These are phyloP conservation scores for Colletotrichum incanum DNA, from an alignment of 2,329 filamentous ascomycete species.

Conservation along the genomic window DNA sequence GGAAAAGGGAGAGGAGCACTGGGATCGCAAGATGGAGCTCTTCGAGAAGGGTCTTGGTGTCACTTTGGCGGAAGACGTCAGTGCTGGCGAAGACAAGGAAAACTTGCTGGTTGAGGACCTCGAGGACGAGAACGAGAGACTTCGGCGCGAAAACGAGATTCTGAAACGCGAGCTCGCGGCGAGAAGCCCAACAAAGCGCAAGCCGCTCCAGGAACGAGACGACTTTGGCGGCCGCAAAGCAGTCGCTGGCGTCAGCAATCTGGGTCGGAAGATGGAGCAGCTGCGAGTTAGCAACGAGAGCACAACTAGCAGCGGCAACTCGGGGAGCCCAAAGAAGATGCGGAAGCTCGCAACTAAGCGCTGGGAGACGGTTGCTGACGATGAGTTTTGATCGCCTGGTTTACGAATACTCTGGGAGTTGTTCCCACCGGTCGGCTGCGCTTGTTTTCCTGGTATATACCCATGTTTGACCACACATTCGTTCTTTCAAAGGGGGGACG, in stretches of 20 bases:
- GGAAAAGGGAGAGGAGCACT: conserved; percentile 85
- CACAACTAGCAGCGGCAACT: conserved; percentile 48
- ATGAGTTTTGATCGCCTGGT: conserved; percentile 43
- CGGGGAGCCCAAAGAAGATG: conserved; percentile 68
- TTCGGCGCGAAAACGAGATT: conserved; percentile 75
- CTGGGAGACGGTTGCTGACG: conserved; percentile 65
- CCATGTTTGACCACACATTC: conserved; percentile 14
- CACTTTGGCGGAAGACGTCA: conserved; percentile 56
- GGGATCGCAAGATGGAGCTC: conserved; percentile 87
- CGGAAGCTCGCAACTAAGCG: conserved; percentile 64
- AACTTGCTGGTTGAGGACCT: conserved; percentile 75
- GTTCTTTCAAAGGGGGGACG: conserved; percentile 5
- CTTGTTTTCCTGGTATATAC: conserved; percentile 37
- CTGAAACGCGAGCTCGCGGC: conserved; percentile 77
- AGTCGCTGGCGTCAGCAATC: conserved; percentile 51
- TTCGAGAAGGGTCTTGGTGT: conserved; percentile 66
- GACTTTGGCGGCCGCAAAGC: conserved; percentile 55
- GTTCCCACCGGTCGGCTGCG: conserved; percentile 18
- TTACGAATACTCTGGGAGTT: not conserved
- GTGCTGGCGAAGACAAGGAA: conserved; percentile 70
- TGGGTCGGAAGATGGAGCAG: conserved; percentile 66
- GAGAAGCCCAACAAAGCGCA: conserved; percentile 75
- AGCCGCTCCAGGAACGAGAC: conserved; percentile 69
- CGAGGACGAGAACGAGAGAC: conserved; percentile 79
- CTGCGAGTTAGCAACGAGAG: conserved; percentile 63